A percentile compares a stretch with the other conserved stretches of the same genome.
phyloP scores from a whole-genome alignment of 805 yeast genomes.

The Pichia paraexigua region DNA sequence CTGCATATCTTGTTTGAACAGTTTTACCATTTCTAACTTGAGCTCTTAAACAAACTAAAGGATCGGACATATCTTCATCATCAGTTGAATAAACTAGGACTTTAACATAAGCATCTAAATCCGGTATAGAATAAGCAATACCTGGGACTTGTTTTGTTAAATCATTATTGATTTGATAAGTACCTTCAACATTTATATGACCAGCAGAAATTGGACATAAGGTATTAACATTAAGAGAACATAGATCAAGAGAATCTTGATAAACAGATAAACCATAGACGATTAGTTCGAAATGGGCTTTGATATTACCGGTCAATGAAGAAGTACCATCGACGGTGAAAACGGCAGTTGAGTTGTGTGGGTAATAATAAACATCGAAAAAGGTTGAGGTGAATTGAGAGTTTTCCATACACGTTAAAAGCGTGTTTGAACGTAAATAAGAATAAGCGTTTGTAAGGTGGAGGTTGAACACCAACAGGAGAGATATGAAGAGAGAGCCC shows the following conservation, averaged over 20 bases:
- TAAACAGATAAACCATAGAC: slow-evolving; percentile 75
- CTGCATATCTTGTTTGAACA: slow-evolving; percentile 83
- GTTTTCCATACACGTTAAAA: slow-evolving; percentile 86
- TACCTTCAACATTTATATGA: slow-evolving; percentile 56
- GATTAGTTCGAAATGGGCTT: slow-evolving; percentile 56
- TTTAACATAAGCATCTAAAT: slow-evolving; percentile 84
- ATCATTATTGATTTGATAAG: slow-evolving; percentile 34
- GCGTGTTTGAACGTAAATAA: slow-evolving; percentile 41
- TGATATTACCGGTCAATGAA: slow-evolving; percentile 63
- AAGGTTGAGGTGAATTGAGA: slow-evolving; percentile 80
- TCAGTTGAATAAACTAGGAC: slow-evolving; percentile 52
- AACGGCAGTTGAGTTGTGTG: slow-evolving; percentile 51
- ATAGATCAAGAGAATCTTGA: slow-evolving; percentile 48
- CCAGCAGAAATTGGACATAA: slow-evolving; percentile 87
- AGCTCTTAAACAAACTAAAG: slow-evolving; percentile 91
- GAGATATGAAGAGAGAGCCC: not conserved
- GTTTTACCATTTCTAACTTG: slow-evolving; percentile 81
- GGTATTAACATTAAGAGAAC: slow-evolving; percentile 45
- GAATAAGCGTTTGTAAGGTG: not conserved
- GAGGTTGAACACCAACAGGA: not conserved
- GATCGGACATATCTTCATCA: slow-evolving; percentile 34
- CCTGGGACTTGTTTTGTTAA: slow-evolving; percentile 54
- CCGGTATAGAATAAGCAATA: slow-evolving; percentile 86
- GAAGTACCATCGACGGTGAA: slow-evolving; percentile 74
- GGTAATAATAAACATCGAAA: slow-evolving; percentile 70